Conservation (phyloP, 208 protist species). For the Leishmania aethiopica region DNA sequence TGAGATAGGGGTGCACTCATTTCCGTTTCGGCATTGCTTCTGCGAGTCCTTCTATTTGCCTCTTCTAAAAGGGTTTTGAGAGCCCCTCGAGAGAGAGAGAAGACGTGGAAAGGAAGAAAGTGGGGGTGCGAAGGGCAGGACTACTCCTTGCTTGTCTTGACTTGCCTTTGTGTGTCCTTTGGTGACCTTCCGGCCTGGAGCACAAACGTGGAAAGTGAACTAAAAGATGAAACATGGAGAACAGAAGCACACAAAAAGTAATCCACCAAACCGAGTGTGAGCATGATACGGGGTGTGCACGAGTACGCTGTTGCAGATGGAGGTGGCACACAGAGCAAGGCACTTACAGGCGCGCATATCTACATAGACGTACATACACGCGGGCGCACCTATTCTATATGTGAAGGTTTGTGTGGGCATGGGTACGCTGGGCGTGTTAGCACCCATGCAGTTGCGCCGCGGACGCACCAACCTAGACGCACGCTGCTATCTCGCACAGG, state of each 20-base stretch:
- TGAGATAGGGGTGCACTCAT: neutral
- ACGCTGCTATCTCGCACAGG: neutral
- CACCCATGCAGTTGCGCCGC: neutral
- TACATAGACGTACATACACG: neutral
- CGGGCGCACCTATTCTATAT: neutral
- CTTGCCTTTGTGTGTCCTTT: neutral
- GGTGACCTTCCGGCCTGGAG: neutral
- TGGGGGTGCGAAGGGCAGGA: neutral
- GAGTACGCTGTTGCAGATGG: neutral
- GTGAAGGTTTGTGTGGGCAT: neutral
- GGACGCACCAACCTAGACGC: neutral
- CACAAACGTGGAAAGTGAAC: constrained; percentile 1
- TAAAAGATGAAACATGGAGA: neutral
- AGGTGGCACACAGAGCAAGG: neutral
- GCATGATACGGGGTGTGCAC: neutral
- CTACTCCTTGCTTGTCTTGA: neutral
- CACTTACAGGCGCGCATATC: neutral
- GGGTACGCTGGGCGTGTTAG: neutral
- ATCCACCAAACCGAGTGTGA: neutral
- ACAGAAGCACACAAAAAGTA: neutral
- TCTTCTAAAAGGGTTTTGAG: neutral
- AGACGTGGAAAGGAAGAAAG: neutral
- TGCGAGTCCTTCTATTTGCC: neutral
- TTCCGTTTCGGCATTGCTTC: neutral
- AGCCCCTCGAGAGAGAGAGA: neutral